phyloP scores from a whole-genome alignment of 2,329 filamentous ascomycete genomes.

The Didymella segeticola region DNA sequence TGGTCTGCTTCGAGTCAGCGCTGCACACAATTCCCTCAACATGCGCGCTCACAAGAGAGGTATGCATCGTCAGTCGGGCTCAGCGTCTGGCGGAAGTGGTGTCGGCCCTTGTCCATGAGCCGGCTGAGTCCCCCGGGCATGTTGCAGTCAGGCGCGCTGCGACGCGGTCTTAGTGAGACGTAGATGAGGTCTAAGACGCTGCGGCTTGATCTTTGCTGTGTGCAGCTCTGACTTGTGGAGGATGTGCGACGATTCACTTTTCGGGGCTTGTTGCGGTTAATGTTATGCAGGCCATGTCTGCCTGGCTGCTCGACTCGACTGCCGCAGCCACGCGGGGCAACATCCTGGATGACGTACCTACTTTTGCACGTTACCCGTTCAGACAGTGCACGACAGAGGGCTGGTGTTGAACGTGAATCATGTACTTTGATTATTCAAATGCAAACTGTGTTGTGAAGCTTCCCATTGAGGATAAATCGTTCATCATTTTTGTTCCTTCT shows the following conservation, averaged over 20 bases:
- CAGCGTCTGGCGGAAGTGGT: slow-evolving; percentile 39
- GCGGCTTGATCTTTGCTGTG: neutral
- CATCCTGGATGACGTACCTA: slow-evolving; percentile 25
- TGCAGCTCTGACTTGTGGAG: neutral
- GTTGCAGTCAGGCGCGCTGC: slow-evolving; percentile 8
- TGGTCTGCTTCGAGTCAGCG: slow-evolving; percentile 58
- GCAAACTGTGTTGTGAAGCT: no score
- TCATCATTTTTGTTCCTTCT: neutral
- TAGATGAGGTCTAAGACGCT: slow-evolving; percentile 9
- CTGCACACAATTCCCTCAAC: neutral
- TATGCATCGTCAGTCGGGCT: slow-evolving; percentile 68
- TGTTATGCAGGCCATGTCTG: slow-evolving; percentile 26
- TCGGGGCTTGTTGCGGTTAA: neutral
- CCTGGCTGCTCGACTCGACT: slow-evolving; percentile 21
- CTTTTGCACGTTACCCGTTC: slow-evolving; percentile 16
- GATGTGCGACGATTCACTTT: neutral
- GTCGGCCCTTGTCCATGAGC: slow-evolving; percentile 34
- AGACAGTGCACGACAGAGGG: slow-evolving; percentile 9
- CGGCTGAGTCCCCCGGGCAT: slow-evolving; percentile 33
- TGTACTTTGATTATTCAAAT: neutral
- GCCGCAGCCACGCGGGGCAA: slow-evolving; percentile 19
- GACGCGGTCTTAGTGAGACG: slow-evolving; percentile 1
- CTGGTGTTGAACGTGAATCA: slow-evolving; percentile 6
- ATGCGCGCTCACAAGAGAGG: slow-evolving; percentile 67
- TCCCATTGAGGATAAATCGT: no score